Evolutionary conservation across 1,284 basidiomycete species (phyloP).

Genomic region (Leccinum pseudoinsigne): DNA sequence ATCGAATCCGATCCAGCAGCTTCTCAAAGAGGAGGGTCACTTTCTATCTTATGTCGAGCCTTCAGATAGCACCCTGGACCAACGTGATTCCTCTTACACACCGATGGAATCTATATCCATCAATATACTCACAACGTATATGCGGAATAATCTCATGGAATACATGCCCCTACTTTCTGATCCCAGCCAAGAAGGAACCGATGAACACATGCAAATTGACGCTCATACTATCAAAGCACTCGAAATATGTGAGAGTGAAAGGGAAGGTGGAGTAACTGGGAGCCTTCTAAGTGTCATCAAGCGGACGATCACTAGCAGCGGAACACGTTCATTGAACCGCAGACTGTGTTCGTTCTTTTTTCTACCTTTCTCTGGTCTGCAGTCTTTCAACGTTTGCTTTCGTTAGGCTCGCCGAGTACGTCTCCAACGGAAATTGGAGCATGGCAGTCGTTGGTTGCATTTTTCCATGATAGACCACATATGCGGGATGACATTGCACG

Average conservation of each 20-base stretch:
- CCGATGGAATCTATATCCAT: slow-evolving; percentile 60
- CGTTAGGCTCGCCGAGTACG: slow-evolving; percentile 82
- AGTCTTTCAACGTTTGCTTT: slow-evolving; percentile 12
- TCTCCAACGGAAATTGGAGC: slow-evolving; percentile 71
- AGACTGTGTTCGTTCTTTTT: slow-evolving; percentile 64
- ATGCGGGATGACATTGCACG: slow-evolving; percentile 70
- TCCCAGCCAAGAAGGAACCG: slow-evolving; percentile 59
- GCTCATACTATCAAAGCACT: slow-evolving; percentile 87
- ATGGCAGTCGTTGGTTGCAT: slow-evolving; percentile 79
- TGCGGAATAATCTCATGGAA: slow-evolving; percentile 75
- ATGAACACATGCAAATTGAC: slow-evolving; percentile 85
- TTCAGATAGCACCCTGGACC: slow-evolving; percentile 2
- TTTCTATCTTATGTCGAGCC: slow-evolving; percentile 48
- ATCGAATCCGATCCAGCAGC: slow-evolving; percentile 45
- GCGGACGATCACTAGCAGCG: slow-evolving; percentile 79
- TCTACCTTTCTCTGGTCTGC: slow-evolving; percentile 1
- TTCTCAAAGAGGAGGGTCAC: slow-evolving; percentile 51
- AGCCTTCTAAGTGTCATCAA: slow-evolving; percentile 80
- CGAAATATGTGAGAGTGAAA: slow-evolving; percentile 79
- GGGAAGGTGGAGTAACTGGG: slow-evolving; percentile 73
- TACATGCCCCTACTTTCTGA: slow-evolving; percentile 68
- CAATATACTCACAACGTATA: slow-evolving; percentile 65
- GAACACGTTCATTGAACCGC: slow-evolving; percentile 73
- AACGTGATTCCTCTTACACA: slow-evolving; percentile 26
- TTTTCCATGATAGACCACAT: slow-evolving; percentile 65